These are phyloP conservation scores for Nitzschia palea DNA, from an alignment of 108 stramenopile genomes.

Conservation along the genomic window DNA sequence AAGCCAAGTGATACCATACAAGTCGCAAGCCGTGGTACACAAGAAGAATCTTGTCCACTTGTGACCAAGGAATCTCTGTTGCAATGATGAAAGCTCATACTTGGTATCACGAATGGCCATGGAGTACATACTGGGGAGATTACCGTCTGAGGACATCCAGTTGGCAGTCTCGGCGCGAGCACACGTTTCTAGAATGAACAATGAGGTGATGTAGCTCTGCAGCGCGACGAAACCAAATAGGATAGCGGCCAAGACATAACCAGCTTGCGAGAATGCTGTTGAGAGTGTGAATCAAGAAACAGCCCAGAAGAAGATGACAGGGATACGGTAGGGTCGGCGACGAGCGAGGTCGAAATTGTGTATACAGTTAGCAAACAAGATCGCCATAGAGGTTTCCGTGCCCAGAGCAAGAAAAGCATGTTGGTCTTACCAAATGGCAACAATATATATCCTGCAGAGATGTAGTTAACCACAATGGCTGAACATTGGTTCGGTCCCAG, in stretches of 20 bases:
- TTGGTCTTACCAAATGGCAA: not conserved
- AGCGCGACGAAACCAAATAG: not conserved
- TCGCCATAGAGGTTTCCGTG: too few relatives aligned
- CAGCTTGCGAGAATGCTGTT: not conserved
- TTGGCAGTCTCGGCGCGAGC: not conserved
- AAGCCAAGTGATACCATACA: conserved; percentile 17
- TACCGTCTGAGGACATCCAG: not conserved
- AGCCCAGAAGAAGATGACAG: too few relatives aligned
- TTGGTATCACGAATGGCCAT: not conserved
- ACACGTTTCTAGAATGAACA: conserved; percentile 1
- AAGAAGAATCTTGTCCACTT: conserved; percentile 1
- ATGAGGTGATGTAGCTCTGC: not conserved
- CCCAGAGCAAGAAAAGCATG: too few relatives aligned
- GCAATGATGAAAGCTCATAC: not conserved
- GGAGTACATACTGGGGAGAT: not conserved
- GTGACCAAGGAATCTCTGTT: not conserved
- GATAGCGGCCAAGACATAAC: not conserved
- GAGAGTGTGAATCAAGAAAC: too few relatives aligned
- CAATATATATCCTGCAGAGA: not conserved
- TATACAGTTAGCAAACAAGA: too few relatives aligned
- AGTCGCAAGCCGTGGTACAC: not conserved
- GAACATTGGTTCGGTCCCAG: not conserved
- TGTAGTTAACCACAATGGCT: not conserved
- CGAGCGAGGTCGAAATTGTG: too few relatives aligned
- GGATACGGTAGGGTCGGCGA: too few relatives aligned